A percentile compares a stretch with the other conserved stretches of the same genome.
Evolutionary conservation across 495 filamentous ascomycete genomes (phyloP).

Genomic region (Neurospora sp.): DNA sequence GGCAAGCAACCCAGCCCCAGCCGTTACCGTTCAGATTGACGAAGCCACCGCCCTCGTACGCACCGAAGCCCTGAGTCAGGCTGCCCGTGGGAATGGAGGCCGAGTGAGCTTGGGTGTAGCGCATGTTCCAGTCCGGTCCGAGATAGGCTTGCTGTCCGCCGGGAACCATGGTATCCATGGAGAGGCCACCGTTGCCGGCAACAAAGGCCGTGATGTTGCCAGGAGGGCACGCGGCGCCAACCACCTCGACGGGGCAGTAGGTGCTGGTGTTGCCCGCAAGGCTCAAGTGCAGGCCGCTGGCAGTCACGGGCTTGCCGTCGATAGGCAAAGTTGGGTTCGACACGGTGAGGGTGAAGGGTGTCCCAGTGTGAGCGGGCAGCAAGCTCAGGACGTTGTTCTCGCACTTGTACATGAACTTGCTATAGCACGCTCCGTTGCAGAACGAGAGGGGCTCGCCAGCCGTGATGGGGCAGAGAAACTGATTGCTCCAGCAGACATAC

Average conservation of each 20-base stretch:
- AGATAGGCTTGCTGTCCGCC: constrained; percentile 60
- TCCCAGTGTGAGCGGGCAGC: constrained; percentile 23
- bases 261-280: constrained; percentile 34
- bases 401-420: constrained; percentile 32
- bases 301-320: constrained; percentile 31
- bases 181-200: constrained; percentile 5
- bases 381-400: constrained; percentile 19
- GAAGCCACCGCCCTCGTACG: constrained; percentile 23
- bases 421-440: constrained; percentile 26
- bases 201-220: constrained; percentile 19
- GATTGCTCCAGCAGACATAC: constrained; percentile 24
- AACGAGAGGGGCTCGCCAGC: constrained; percentile 19
- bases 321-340: constrained; percentile 34
- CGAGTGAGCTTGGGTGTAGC: constrained; percentile 52
- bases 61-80: constrained; percentile 29
- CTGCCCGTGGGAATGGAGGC: constrained; percentile 45
- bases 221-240: constrained; percentile 13
- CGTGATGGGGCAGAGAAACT: constrained; percentile 22
- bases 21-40: constrained; percentile 26
- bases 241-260: constrained; percentile 23
- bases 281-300: constrained; percentile 24
- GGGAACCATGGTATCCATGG: constrained; percentile 43
- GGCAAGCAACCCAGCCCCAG: constrained; percentile 28
- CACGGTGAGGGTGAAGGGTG: constrained; percentile 29
- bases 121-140: constrained; percentile 41